These are phyloP conservation scores for Phaeotremella fagi DNA, from an alignment of 768 basidiomycete species.

Conservation along the genomic window DNA sequence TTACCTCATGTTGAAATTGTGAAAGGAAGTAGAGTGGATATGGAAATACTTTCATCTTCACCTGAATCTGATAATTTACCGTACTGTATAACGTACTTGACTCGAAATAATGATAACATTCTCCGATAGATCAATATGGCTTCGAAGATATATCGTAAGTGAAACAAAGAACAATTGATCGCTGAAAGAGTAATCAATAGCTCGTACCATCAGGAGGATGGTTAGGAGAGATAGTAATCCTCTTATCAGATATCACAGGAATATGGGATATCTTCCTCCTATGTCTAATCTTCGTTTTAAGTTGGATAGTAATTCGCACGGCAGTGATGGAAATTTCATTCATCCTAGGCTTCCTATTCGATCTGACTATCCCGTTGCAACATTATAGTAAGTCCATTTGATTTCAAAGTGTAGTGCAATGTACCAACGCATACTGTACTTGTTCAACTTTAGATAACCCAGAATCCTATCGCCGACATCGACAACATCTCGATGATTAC, in stretches of 20 bases:
- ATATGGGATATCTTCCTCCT: conserved; percentile 23
- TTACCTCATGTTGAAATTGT: too few species aligned
- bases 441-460: too few species aligned
- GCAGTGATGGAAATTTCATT: conserved; percentile 8
- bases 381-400: conserved; percentile 10
- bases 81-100: too few species aligned
- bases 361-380: conserved; percentile 23
- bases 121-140: not conserved
- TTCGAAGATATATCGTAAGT: not conserved
- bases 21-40: too few species aligned
- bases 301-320: conserved; percentile 11
- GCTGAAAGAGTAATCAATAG: too few species aligned
- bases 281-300: conserved; percentile 5
- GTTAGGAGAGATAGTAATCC: conserved; percentile 14
- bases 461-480: too few species aligned
- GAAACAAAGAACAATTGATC: not conserved
- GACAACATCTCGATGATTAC: conserved; percentile 26
- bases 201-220: conserved; percentile 20
- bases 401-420: too few species aligned
- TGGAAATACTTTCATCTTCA: too few species aligned
- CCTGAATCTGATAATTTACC: too few species aligned
- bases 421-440: too few species aligned
- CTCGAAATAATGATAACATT: too few species aligned
- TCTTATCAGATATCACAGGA: conserved; percentile 6
- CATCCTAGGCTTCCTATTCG: conserved; percentile 14